Evolutionary conservation across 345 rosid species (phyloP), one percentile per base, ranked within the genome.

Genomic region (Xanthoceras sorbifolium): DNA sequence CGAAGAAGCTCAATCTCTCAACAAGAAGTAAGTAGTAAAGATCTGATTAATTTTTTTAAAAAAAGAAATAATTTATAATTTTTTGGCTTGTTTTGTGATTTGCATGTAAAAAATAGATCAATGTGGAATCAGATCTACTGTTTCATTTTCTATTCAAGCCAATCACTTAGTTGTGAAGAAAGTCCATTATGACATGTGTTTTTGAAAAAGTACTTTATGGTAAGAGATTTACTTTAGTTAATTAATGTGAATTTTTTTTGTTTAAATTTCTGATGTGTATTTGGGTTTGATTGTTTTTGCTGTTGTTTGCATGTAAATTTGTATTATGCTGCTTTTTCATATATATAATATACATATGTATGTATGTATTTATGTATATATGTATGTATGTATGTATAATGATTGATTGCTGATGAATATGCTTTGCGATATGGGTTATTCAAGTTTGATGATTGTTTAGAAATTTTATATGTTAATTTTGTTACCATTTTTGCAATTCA

Each of bases 1-100:
- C 25, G 93, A 89, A 66, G 97, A 93, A 84, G 86, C 82, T 78
- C 91, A 89, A 73, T 83, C 91, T 54, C 89, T 93, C 23, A 87
- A 83, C 77, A 93, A 89, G 71, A 81, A 84, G 97, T 93, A 65
- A 80, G 82, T 82, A 10, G 54, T 34, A 11, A 73, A 42, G 67
- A 73, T 84, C 87, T 66, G 66, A 50, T 75, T 38, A 34, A n/a
- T 64, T 6, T 15, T 55, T 7, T 2, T 0, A 22, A 28, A 28
- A 12, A 28, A 28, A 14, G 14, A 34, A 55, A n/a, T n/a, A n/a
- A n/a, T n/a, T 36, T 22, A 5, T 4, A 17, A 15, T 8, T 18
- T 25, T 71, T 40, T 61, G 18, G n/a, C 64, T 69, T 69, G 4
- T 31, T 50, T 29, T 44, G 71, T 42, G 61, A 57, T 76, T 48